Base-by-base conservation (phyloP, 495 filamentous ascomycete species). In the Xylaria curta region DNA sequence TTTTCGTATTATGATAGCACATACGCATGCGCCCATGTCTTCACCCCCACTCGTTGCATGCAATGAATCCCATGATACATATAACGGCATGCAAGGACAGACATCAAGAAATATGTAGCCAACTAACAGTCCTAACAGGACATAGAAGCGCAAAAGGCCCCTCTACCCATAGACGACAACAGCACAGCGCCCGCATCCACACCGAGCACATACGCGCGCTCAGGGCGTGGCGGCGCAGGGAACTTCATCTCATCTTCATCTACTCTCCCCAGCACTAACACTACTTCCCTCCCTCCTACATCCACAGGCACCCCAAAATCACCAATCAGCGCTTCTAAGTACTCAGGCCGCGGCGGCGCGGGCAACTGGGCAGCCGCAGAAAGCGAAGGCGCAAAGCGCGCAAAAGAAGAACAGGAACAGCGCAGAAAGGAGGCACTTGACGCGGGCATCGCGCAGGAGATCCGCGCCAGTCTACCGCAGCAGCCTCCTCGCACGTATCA, bases 161-260 rank as follows among this genome's bases (percentile, higher is more conserved):
- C 68, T n/a, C 54, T 59, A 3, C 54, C 54, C 28, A 70, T 63
- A 54, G 61, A 69, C 40, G 71, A 72, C 64, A 72, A 68, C 42
- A 40, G 74, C 72, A 46, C 72, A 68, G 28, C 36, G 12, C 74
- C 65, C 54, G 26, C 74, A 70, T 17, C 60, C 66, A 58, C 63
- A 71, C 9, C 74, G 49, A 46, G 74, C 69, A 68, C 81, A 61
- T 90, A 88, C 80, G 77, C 80, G 12, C 86, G 87, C 69, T 80
- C 79, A 53, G 89, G 89, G 17, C 87, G 89, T 33, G 89, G 89
- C 70, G 89, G 89, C 42, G 87, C 87, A 0, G 89, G 89, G 21
- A 92, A 91, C 81, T 89, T 87, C 77, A 76, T 31, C 53, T 15
- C 53, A 5, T 2, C 82, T 74, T 15, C 78, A 82, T 75, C 4